phyloP scores from a whole-genome alignment of 768 basidiomycete species.

The Podaxis pistillaris region DNA sequence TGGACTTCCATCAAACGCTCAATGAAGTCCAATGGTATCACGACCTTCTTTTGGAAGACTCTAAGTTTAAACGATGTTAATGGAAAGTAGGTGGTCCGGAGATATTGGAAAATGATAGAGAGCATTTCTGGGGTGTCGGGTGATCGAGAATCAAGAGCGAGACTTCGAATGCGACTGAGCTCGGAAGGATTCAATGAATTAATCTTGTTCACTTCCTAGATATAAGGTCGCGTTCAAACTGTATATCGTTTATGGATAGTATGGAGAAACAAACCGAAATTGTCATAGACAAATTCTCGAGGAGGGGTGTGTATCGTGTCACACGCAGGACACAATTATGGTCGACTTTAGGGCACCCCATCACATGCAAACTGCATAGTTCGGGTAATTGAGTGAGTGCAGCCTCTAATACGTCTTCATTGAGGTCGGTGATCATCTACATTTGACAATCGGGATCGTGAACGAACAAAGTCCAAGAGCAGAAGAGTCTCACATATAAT shows the following conservation, averaged over 20 bases:
- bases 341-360: conserved; percentile 57
- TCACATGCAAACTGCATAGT: conserved; percentile 57
- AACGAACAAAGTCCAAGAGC: background rate
- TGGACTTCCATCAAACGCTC: conserved; percentile 41
- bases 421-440: conserved; percentile 58
- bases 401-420: conserved; percentile 46
- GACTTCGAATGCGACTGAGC: conserved; percentile 43
- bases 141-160: conserved; percentile 52
- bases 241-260: conserved; percentile 1
- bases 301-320: conserved; percentile 45
- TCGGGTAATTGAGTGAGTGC: conserved; percentile 49
- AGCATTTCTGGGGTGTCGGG: conserved; percentile 29
- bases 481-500: conserved; percentile 48
- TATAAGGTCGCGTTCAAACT: background rate
- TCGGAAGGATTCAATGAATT: conserved; percentile 30
- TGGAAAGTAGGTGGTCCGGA: conserved; percentile 30
- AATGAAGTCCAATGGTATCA: conserved; percentile 38
- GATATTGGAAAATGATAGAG: conserved; percentile 28
- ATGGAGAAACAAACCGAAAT: conserved; percentile 43
- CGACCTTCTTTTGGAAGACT: conserved; percentile 40
- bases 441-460: background rate
- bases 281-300: conserved; percentile 63
- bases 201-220: conserved; percentile 27
- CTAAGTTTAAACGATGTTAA: conserved; percentile 42
- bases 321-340: conserved; percentile 49